Evolutionary conservation across 129 eudicot species (phyloP).

Genomic region (Flaveria sonorensis): DNA sequence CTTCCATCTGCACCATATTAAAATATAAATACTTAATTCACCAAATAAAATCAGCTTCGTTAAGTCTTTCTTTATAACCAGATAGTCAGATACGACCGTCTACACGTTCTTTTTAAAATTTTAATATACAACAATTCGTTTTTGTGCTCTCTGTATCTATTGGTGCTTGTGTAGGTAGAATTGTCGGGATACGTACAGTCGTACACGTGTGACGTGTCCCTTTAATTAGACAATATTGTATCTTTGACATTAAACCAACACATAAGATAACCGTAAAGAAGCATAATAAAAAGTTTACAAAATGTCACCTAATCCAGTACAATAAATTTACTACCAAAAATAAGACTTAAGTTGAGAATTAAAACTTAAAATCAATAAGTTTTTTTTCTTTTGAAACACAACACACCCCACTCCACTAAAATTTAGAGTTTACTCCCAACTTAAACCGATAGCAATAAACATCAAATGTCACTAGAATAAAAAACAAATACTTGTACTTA

Average conservation of each 20-base stretch:
- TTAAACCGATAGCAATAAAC: too few species aligned
- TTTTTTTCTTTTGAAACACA: too few species aligned
- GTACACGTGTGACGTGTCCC: slow-evolving; percentile 11
- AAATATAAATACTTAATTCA: background rate
- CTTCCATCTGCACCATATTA: slow-evolving; percentile 6
- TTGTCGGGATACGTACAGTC: slow-evolving; percentile 4
- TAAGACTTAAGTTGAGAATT: background rate
- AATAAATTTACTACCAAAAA: background rate
- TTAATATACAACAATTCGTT: background rate
- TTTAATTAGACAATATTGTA: background rate
- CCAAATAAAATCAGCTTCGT: background rate
- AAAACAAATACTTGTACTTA: background rate
- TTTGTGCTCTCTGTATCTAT: background rate
- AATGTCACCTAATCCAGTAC: background rate
- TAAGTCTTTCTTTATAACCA: background rate
- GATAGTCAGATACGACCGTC: background rate
- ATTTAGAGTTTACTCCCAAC: too few species aligned
- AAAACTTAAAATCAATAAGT: too few species aligned
- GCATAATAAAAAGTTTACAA: too few species aligned
- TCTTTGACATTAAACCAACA: background rate
- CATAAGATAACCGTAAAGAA: background rate
- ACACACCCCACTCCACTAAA: too few species aligned
- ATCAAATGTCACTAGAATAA: background rate
- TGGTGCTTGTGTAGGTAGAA: background rate
- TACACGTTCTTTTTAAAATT: background rate